These are phyloP conservation scores for Orbilia blumenaviensis DNA, from an alignment of 2,329 filamentous ascomycete species.

Conservation along the genomic window DNA sequence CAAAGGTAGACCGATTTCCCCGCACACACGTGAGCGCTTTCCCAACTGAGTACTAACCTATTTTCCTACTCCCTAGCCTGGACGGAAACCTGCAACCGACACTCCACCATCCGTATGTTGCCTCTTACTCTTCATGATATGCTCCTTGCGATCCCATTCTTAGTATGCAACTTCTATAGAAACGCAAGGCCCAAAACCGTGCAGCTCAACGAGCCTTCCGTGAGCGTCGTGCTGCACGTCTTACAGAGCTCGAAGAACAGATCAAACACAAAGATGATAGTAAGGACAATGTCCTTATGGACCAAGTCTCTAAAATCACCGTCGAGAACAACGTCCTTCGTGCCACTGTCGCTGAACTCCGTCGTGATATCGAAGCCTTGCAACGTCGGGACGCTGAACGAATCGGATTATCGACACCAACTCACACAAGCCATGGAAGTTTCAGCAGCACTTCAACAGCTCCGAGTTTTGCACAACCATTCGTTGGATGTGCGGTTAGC, in stretches of 20 bases:
- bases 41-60: constrained; percentile 8
- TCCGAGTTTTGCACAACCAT: constrained; percentile 33
- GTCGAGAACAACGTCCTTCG: constrained; percentile 51
- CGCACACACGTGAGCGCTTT: neutral
- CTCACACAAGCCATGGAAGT: constrained; percentile 28
- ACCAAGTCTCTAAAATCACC: constrained; percentile 63
- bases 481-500: constrained; percentile 25
- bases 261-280: constrained; percentile 68
- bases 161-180: constrained; percentile 61
- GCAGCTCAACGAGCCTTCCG: constrained; percentile 90
- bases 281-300: constrained; percentile 68
- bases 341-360: constrained; percentile 47
- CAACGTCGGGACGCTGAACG: constrained; percentile 41
- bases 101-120: constrained; percentile 75
- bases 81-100: constrained; percentile 91
- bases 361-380: constrained; percentile 47
- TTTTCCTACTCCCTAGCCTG: constrained; percentile 68
- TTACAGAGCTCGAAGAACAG: constrained; percentile 77
- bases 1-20: constrained; percentile 65
- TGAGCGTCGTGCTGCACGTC: constrained; percentile 83
- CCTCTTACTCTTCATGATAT: neutral
- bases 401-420: constrained; percentile 6
- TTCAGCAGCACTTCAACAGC: constrained; percentile 48
- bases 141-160: neutral
- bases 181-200: constrained; percentile 93